Conservation (phyloP, 2,329 filamentous ascomycete species). For the Sporothrix variecibatus region DNA sequence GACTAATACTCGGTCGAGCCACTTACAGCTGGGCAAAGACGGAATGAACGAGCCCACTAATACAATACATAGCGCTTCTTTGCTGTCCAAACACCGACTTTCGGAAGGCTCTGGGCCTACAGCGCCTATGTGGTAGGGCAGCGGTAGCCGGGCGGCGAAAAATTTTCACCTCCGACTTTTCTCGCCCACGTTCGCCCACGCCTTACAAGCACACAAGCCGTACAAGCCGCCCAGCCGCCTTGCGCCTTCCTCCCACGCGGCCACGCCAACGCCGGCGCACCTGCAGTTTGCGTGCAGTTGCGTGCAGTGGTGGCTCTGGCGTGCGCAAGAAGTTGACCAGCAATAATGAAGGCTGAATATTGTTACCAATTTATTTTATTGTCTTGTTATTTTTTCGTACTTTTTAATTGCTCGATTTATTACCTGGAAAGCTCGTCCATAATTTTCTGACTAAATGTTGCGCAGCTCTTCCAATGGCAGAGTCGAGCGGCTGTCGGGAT, state of each 20-base stretch:
- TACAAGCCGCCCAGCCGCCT: background rate
- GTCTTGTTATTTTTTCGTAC: background rate
- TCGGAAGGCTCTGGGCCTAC: slow-evolving; percentile 20
- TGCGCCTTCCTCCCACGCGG: background rate
- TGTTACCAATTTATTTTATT: background rate
- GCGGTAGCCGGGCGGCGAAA: slow-evolving; percentile 14
- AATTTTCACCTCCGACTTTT: slow-evolving; percentile 20
- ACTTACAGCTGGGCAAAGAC: background rate
- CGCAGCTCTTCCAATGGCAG: background rate
- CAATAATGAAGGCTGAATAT: background rate
- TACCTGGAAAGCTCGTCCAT: background rate
- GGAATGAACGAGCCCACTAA: slow-evolving; percentile 9
- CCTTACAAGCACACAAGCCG: background rate
- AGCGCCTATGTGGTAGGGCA: background rate
- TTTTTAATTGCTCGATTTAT: background rate
- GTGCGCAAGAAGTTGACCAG: background rate
- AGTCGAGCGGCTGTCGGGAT: background rate
- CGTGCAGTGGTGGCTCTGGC: background rate
- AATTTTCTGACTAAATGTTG: background rate
- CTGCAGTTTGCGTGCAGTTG: background rate
- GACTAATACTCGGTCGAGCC: background rate
- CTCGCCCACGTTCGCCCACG: slow-evolving; percentile 13
- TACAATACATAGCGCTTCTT: background rate
- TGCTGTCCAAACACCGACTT: slow-evolving; percentile 15
- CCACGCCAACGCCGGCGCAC: background rate